phyloP scores from a whole-genome alignment of 257 asterid species.

The Ligustrum vulgare region DNA sequence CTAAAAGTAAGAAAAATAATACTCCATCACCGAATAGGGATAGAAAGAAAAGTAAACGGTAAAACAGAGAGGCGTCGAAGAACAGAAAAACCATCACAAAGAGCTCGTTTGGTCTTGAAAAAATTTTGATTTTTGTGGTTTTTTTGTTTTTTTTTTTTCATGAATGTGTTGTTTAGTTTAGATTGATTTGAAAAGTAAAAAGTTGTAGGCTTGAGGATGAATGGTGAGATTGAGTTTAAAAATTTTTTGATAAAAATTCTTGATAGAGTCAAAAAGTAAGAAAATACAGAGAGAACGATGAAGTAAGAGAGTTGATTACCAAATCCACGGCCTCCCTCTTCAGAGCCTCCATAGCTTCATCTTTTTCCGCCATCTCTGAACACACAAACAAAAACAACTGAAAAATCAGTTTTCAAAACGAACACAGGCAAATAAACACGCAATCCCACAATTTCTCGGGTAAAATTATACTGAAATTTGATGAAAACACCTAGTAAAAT shows the following conservation, averaged over 20 bases:
- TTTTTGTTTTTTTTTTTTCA: no score
- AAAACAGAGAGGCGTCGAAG: neutral
- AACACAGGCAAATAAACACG: neutral
- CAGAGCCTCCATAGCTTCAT: conserved; percentile 25
- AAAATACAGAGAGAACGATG: neutral
- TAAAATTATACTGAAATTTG: neutral
- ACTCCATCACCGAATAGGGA: neutral
- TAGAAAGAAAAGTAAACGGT: neutral
- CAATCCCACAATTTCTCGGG: neutral
- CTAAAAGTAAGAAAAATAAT: neutral
- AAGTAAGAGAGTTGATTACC: conserved; percentile 8
- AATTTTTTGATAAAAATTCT: no score
- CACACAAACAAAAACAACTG: neutral
- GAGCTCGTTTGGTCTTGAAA: no score
- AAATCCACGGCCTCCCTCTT: conserved; percentile 26
- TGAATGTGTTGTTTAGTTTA: no score
- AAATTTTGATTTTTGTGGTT: no score
- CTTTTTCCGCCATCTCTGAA: conserved; percentile 17
- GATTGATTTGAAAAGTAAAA: no score
- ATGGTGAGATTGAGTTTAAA: no score
- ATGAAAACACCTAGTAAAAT: neutral
- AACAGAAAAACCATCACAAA: neutral
- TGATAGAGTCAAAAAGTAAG: no score
- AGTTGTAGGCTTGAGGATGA: no score
- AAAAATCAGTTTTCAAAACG: neutral